A percentile compares a stretch with the other conserved stretches of the same genome.
Evolutionary conservation across 23 red algal genomes (phyloP).

Genomic region (Gracilaria vermiculophylla): DNA sequence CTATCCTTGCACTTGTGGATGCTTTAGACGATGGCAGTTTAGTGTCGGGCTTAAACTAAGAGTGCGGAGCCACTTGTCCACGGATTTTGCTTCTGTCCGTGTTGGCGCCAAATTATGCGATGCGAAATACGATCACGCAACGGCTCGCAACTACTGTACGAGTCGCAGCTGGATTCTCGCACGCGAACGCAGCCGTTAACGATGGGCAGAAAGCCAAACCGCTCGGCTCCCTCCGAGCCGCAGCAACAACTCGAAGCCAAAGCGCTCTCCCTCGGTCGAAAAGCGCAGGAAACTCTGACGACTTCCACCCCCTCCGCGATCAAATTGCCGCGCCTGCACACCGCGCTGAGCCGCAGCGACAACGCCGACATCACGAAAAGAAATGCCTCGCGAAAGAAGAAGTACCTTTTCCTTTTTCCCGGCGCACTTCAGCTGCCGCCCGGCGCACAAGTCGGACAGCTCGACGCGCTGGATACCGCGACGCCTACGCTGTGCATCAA

Average conservation of each 20-base stretch:
- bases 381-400: conserved; percentile 29
- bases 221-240: too few species aligned
- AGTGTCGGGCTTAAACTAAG: too few species aligned
- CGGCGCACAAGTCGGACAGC: conserved; percentile 43
- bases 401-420: conserved; percentile 65
- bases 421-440: conserved; percentile 31
- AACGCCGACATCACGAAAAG: conserved; percentile 65
- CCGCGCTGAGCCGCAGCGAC: conserved; percentile 17
- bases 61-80: too few species aligned
- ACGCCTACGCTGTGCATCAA: conserved; percentile 45
- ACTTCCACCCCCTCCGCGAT: background rate
- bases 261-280: background rate
- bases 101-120: too few species aligned
- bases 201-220: background rate
- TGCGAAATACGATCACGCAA: too few species aligned
- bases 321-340: background rate
- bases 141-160: too few species aligned
- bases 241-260: background rate
- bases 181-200: too few species aligned
- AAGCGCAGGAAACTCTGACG: background rate
- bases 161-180: too few species aligned
- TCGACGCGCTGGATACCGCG: conserved; percentile 24
- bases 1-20: too few species aligned
- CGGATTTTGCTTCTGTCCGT: too few species aligned
- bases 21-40: too few species aligned